Base-by-base conservation (phyloP, 306 rosid genomes). In the Gleditsia sinensis region DNA sequence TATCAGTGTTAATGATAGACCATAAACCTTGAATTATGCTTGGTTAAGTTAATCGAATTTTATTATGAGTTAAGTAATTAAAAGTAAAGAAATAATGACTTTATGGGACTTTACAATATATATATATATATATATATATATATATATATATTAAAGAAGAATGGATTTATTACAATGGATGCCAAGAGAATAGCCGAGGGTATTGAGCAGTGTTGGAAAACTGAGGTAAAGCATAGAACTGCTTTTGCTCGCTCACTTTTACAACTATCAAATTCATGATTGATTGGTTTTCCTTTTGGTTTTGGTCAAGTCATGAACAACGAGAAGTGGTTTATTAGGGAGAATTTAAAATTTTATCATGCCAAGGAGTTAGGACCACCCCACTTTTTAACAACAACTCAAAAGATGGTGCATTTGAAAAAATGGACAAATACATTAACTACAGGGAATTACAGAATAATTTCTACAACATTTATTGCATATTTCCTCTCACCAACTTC, bases 161-260 rank as follows among this genome's bases (percentile, higher is more conserved):
- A n/a, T n/a, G n/a, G n/a, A n/a, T n/a, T n/a, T n/a, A n/a, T n/a
- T n/a, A n/a, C n/a, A n/a, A 72, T 86, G 88, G 98, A 93, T 67
- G 89, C 98, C 14, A 83, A 89, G 51, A 84, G 84, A 62, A 87
- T 93, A 61, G 97, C 98, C 1, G 76, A 91, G 23, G 98, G 91
- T 75, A 89, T 93, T 62, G 86, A 83, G 64, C 75, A 36, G 69
- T 83, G 86, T 82, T 86, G 88, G 86, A 86, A 80, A 86, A 79
- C 81, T 19, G 90, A 88, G 53, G 80, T 85, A 56, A 85, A 82
- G 39, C 80, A 76, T 58, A 67, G 54, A 9, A 67, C 66, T 32
- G 37, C 76, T 71, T 82, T 84, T 77, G 46, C 81, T 27, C 59
- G 42, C 65, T 64, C 83, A 11, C 80, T 75, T 78, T 83, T 76